These are phyloP conservation scores for Lodderomyces theae DNA, from an alignment of 1,139 yeast genomes.

Conservation along the genomic window DNA sequence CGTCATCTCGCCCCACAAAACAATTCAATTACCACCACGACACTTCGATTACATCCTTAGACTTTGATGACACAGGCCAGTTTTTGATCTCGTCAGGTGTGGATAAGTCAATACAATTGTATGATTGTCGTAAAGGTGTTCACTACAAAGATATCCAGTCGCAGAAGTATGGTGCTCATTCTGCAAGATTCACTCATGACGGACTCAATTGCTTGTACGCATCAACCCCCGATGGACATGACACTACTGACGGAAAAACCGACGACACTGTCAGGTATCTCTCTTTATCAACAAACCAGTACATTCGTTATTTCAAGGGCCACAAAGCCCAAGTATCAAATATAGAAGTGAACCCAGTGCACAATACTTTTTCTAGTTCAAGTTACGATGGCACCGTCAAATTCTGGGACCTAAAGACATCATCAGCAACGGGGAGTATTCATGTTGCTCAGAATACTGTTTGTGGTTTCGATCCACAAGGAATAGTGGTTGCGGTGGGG, in stretches of 20 bases:
- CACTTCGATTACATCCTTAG: constrained; percentile 71
- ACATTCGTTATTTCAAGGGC: constrained; percentile 81
- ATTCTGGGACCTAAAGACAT: constrained; percentile 77
- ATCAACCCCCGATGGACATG: constrained; percentile 50
- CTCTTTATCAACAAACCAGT: constrained; percentile 74
- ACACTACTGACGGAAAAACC: constrained; percentile 23
- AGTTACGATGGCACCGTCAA: constrained; percentile 78
- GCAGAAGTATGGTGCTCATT: constrained; percentile 88
- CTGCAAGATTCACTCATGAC: constrained; percentile 81
- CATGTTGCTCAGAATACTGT: constrained; percentile 56
- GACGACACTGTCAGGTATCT: constrained; percentile 75
- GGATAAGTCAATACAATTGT: constrained; percentile 81
- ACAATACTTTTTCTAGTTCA: constrained; percentile 66
- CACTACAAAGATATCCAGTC: constrained; percentile 67
- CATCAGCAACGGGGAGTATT: constrained; percentile 61
- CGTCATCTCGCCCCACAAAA: constrained; percentile 55
- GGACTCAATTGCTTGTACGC: constrained; percentile 77
- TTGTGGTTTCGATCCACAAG: constrained; percentile 78
- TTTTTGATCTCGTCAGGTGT: constrained; percentile 73
- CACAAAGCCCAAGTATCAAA: constrained; percentile 74
- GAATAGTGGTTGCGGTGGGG: constrained; percentile 75
- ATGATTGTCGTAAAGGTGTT: constrained; percentile 71
- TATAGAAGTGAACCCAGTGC: constrained; percentile 71
- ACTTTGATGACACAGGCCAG: constrained; percentile 84
- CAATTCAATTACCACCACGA: constrained; percentile 55